phyloP scores from a whole-genome alignment of 352 stramenopile genomes.

The Phytophthora pisi region DNA sequence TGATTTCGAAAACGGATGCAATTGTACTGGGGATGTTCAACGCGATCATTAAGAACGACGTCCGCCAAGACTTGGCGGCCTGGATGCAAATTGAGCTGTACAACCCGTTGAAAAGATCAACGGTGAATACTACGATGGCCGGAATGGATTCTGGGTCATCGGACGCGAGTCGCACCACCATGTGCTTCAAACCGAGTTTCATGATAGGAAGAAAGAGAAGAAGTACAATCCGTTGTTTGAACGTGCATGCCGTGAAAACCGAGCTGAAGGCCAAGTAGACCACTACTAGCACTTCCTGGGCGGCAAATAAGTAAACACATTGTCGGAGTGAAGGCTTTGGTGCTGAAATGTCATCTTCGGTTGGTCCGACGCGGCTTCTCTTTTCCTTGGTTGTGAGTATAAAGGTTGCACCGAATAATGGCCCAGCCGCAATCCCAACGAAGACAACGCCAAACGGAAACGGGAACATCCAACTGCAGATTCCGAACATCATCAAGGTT shows the following conservation, averaged over 20 bases:
- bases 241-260: not conserved
- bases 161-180: not conserved
- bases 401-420: too few species aligned
- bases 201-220: slow-evolving; percentile 2
- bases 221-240: not conserved
- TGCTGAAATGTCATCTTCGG: too few species aligned
- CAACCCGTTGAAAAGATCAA: slow-evolving; percentile 14
- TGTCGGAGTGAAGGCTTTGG: too few species aligned
- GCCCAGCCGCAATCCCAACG: too few species aligned
- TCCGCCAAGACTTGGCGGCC: not conserved
- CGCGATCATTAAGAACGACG: not conserved
- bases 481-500: too few species aligned
- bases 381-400: too few species aligned
- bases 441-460: too few species aligned
- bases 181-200: slow-evolving; percentile 3
- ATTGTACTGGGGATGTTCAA: not conserved
- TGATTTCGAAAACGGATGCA: not conserved
- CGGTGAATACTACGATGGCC: slow-evolving; percentile 7
- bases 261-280: slow-evolving; percentile 1
- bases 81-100: slow-evolving; percentile 1
- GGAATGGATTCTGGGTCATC: slow-evolving; percentile 6
- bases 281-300: not conserved
- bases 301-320: too few species aligned
- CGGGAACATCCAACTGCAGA: too few species aligned
- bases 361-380: too few species aligned